phyloP scores from a whole-genome alignment of 31 red algal genomes.

The Odonthalia washingtoniensis region DNA sequence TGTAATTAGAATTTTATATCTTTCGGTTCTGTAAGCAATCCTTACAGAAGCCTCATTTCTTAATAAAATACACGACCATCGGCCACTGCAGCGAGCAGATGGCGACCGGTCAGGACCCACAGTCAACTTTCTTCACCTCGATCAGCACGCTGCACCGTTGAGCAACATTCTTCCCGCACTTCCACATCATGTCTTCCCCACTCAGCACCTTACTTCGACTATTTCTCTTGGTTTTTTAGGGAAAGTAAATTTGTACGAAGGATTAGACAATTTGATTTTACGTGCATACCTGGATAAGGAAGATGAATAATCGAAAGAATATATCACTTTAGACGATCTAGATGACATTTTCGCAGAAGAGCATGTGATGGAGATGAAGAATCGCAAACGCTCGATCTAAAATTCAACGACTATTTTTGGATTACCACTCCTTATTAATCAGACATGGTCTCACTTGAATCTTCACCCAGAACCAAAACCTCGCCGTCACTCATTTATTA shows the following conservation, averaged over 20 bases:
- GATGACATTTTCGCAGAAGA: conserved; percentile 33
- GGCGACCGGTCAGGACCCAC: too few species aligned
- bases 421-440: conserved; percentile 1
- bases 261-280: conserved; percentile 1
- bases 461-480: conserved; percentile 19
- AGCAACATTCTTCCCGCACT: too few species aligned
- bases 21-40: too few species aligned
- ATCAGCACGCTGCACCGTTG: too few species aligned
- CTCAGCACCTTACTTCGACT: not conserved
- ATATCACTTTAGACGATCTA: not conserved
- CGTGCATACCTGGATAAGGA: conserved; percentile 32
- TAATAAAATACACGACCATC: too few species aligned
- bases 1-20: too few species aligned
- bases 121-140: too few species aligned
- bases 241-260: not conserved
- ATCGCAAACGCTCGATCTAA: conserved; percentile 14
- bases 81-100: too few species aligned
- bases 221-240: not conserved
- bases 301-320: conserved; percentile 25
- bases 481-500: conserved; percentile 1
- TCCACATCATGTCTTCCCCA: too few species aligned
- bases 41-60: too few species aligned
- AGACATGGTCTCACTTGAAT: conserved; percentile 25
- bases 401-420: conserved; percentile 38
- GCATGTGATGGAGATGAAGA: conserved; percentile 26